Evolutionary conservation across 2,329 filamentous ascomycete species (phyloP), one percentile per base, ranked within the genome.

Genomic region (Cytospora leucostoma): DNA sequence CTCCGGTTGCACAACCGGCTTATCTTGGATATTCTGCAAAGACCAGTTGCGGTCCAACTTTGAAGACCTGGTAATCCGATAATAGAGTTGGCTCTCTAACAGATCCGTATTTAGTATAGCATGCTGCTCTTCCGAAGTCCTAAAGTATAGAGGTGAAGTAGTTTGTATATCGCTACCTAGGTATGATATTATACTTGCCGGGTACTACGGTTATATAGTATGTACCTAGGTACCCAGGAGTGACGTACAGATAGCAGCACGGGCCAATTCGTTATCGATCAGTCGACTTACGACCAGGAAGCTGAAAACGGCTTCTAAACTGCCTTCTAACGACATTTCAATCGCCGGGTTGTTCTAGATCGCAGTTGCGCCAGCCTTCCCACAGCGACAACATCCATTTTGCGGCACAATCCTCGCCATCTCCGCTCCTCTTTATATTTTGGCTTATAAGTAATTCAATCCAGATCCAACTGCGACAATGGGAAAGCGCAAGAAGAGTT

Each of bases 401-500:
- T 44, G 54, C 38, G 59, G 51, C 59, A 44, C 37, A 38, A 21
- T 38, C 27, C 49, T 19, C 59, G 37, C 19, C 37, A 10, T 19
- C 51, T 37, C 15, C 38, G 37, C 19, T 50, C 51, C 38, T 19
- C 59, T 27, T 19, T 53, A 13, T 19, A 44, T 37, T 32, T 21
- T 50, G 59, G 21, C 32, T 19, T 38, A 55, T 53, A 47, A 33
- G 44, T 34, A 50, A 52, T 12, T 21, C 38, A 57, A 33, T 49
- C 49, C 19, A 19, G 8, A 57, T 11, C 33, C 38, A 21, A 27
- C 8, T 34, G 50, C 61, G 68, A 73, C 56, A 54, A 83, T 92
- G 94, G 94, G 94, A 67, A 97, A 97, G 83, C 91, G 94, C 76
- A 97, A 96, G 84, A 96, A 95, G 84, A 90, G 90, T 33, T 90